Evolutionary conservation across 2,329 filamentous ascomycete species (phyloP).

Genomic region (Dichotomopilus funicola): DNA sequence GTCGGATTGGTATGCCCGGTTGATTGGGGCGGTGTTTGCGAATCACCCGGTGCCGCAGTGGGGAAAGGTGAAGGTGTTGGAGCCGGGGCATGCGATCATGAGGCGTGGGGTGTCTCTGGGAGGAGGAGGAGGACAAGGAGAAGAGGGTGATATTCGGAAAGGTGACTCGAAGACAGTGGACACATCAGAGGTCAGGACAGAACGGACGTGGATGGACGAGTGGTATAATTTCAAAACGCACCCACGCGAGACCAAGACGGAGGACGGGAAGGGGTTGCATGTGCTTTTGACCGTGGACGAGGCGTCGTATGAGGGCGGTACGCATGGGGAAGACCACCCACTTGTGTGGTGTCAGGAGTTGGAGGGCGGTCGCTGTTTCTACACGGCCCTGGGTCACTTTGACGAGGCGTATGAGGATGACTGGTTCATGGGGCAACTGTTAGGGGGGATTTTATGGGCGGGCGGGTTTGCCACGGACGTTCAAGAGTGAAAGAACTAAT

Average conservation of each 20-base stretch:
- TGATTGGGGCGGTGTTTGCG: constrained; percentile 35
- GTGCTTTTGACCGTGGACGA: constrained; percentile 34
- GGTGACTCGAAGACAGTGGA: not conserved
- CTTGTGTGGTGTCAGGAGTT: constrained; percentile 36
- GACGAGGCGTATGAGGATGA: constrained; percentile 33
- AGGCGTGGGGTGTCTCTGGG: not conserved
- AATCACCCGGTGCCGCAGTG: constrained; percentile 33
- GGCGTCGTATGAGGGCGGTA: constrained; percentile 30
- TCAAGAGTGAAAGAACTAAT: not conserved
- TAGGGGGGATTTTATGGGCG: constrained; percentile 26
- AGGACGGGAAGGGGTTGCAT: constrained; percentile 18
- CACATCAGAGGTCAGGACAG: not conserved
- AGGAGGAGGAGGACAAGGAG: not conserved
- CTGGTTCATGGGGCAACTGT: constrained; percentile 24
- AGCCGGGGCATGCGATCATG: constrained; percentile 28
- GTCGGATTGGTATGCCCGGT: constrained; percentile 32
- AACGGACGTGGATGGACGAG: constrained; percentile 34
- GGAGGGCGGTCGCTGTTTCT: constrained; percentile 34
- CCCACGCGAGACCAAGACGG: constrained; percentile 18
- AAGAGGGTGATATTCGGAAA: too few species aligned
- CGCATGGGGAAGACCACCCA: constrained; percentile 33
- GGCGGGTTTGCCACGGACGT: constrained; percentile 5
- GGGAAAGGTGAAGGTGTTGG: constrained; percentile 28
- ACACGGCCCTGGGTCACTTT: constrained; percentile 38
- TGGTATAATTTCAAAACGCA: constrained; percentile 38